phyloP scores from a whole-genome alignment of 768 basidiomycete species.

The Albatrellus ellisii region DNA sequence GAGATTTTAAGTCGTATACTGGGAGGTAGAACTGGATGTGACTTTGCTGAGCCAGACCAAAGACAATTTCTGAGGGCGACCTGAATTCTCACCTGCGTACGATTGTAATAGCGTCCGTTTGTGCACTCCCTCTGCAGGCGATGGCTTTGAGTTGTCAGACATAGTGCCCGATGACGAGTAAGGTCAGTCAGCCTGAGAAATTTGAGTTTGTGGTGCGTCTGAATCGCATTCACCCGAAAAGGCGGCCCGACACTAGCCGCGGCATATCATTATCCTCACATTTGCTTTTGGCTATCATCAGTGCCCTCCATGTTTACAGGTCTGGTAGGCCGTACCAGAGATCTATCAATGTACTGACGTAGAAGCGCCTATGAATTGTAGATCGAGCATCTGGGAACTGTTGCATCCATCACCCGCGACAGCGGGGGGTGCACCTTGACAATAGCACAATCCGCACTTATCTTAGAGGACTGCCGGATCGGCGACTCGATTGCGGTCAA shows the following conservation, averaged over 20 bases:
- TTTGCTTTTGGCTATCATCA: conserved; percentile 7
- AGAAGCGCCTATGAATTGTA: conserved; percentile 20
- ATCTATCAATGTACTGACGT: conserved; percentile 8
- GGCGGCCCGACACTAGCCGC: no score
- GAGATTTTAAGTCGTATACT: conserved; percentile 21
- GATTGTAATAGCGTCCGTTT: conserved; percentile 28
- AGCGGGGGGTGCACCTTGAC: conserved; percentile 72
- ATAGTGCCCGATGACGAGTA: no score
- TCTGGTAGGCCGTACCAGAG: conserved; percentile 34
- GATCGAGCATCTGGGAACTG: conserved; percentile 85
- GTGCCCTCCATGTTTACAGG: conserved; percentile 56
- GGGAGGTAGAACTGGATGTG: conserved; percentile 20
- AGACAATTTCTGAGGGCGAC: neutral
- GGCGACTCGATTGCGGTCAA: conserved; percentile 90
- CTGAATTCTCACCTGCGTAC: conserved; percentile 24
- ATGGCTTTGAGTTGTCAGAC: no score
- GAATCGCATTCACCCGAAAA: neutral
- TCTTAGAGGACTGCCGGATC: conserved; percentile 80
- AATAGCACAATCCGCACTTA: conserved; percentile 53
- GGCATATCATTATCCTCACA: no score
- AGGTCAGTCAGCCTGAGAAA: no score
- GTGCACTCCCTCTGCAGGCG: conserved; percentile 11
- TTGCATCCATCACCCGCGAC: conserved; percentile 51
- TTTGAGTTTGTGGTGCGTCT: no score
- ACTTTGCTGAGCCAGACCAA: conserved; percentile 6